phyloP scores from a whole-genome alignment of 805 yeast species.

The Wickerhamiella sorbophila region DNA sequence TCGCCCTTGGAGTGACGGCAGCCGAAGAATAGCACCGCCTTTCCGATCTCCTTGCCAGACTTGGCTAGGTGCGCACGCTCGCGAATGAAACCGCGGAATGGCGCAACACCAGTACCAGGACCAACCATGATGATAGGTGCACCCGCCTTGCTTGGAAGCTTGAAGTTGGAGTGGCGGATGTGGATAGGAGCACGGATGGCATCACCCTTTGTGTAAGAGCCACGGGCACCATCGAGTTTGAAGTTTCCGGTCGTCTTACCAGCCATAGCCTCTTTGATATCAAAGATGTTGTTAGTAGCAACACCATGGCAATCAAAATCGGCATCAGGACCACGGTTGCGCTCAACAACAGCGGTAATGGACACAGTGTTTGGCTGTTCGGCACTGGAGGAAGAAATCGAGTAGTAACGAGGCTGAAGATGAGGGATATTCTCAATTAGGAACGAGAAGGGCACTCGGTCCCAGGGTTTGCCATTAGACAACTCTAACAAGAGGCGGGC shows the following conservation, averaged over 20 bases:
- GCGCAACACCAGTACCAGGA: slow-evolving; percentile 98
- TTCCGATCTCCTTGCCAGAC: slow-evolving; percentile 46
- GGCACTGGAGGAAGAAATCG: slow-evolving; percentile 80
- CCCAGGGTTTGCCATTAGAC: slow-evolving; percentile 60
- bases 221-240: slow-evolving; percentile 76
- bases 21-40: slow-evolving; percentile 69
- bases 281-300: slow-evolving; percentile 72
- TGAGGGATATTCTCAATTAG: slow-evolving; percentile 67
- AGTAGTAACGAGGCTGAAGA: slow-evolving; percentile 88
- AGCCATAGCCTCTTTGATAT: slow-evolving; percentile 49
- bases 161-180: slow-evolving; percentile 88
- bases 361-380: slow-evolving; percentile 63
- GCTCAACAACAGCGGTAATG: slow-evolving; percentile 87
- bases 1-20: slow-evolving; percentile 71
- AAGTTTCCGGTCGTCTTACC: slow-evolving; percentile 39
- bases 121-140: slow-evolving; percentile 87
- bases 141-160: slow-evolving; percentile 71
- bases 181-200: slow-evolving; percentile 64
- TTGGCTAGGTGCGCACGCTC: slow-evolving; percentile 55
- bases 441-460: slow-evolving; percentile 65
- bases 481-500: slow-evolving; percentile 57
- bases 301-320: slow-evolving; percentile 59
- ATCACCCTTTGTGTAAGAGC: slow-evolving; percentile 29
- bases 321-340: slow-evolving; percentile 24
- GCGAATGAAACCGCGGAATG: slow-evolving; percentile 87